Percentiles rank a stretch among this genome's conserved stretches.
phyloP scores from a whole-genome alignment of 495 filamentous ascomycete species.

The Aspergillus ellipticus region DNA sequence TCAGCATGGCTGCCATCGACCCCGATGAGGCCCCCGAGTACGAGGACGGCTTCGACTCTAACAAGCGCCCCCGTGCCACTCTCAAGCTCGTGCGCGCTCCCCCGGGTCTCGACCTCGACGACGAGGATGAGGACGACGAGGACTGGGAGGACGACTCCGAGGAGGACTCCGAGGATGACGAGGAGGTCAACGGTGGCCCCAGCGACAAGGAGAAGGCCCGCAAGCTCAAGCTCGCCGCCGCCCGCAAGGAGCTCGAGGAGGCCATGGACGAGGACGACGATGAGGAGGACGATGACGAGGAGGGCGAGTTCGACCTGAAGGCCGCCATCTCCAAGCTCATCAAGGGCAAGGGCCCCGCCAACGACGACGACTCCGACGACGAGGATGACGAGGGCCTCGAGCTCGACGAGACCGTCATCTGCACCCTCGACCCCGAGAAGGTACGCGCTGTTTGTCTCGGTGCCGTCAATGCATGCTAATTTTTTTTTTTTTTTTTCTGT shows the following conservation, averaged over 20 bases:
- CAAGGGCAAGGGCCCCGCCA: slow-evolving; percentile 81
- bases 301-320: slow-evolving; percentile 56
- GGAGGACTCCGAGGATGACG: slow-evolving; percentile 63
- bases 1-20: slow-evolving; percentile 98
- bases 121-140: slow-evolving; percentile 57
- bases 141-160: slow-evolving; percentile 63
- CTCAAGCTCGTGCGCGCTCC: slow-evolving; percentile 80
- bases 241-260: slow-evolving; percentile 61
- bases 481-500: no score
- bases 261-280: slow-evolving; percentile 60
- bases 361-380: slow-evolving; percentile 60
- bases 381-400: slow-evolving; percentile 63
- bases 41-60: slow-evolving; percentile 57
- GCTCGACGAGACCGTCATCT: slow-evolving; percentile 84
- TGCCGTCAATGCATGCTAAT: not conserved
- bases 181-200: slow-evolving; percentile 80
- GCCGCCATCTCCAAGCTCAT: slow-evolving; percentile 60
- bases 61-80: slow-evolving; percentile 68
- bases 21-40: slow-evolving; percentile 71
- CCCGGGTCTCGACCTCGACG: slow-evolving; percentile 46
- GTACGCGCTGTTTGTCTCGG: slow-evolving; percentile 37
- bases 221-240: slow-evolving; percentile 69
- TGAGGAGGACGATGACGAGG: slow-evolving; percentile 49
- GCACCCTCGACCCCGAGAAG: slow-evolving; percentile 84
- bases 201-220: slow-evolving; percentile 86